Base-by-base conservation (phyloP, 805 yeast genomes). In the Candida ponderosae region DNA sequence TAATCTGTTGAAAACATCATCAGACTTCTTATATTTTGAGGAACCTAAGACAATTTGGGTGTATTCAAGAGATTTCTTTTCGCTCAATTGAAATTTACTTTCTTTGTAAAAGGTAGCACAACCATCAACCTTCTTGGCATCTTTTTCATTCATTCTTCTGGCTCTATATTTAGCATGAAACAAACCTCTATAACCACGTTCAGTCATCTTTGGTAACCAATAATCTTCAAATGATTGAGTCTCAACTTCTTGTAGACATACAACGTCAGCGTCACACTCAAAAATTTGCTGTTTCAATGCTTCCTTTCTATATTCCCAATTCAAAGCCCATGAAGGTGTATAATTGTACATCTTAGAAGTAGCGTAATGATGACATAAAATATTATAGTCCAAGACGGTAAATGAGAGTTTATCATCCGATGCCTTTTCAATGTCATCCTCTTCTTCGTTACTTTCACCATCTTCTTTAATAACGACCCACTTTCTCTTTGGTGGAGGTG, bases 211-310 rank as follows among this genome's bases (percentile, higher is more conserved):
- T 15, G 94, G 95, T 4, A 69, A 63, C 95, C 96, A 88, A 56
- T 76, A 82, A 31, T 88, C 95, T 49, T 87, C 90, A 60, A 68
- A 86, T 0, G 93, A 80, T 42, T 76, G 75, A 0, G 89, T 78
- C 59, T 93, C 97, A 34, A 93, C 97, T 62, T 93, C 99, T 67
- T 93, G 98, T 61, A 93, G 66, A 66, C 97, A 89, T 18, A 93
- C 60, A 28, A 93, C 68, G 58, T 93, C 97, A 19, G 89, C 72
- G 39, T 74, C 70, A 45, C 66, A 72, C 11, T 69, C 66, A 32
- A 79, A 51, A 14, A 93, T 70, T 57, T 93, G 95, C 43, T 81
- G 76, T 39, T 79, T 76, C 45, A 93, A 69, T 30, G 76, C 66
- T 42, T 83, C 80, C 53, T 82, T 76, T 60, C 99, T 81, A 61